Base-by-base conservation (phyloP, 768 basidiomycete genomes). In the Guyanaporus albipodus region DNA sequence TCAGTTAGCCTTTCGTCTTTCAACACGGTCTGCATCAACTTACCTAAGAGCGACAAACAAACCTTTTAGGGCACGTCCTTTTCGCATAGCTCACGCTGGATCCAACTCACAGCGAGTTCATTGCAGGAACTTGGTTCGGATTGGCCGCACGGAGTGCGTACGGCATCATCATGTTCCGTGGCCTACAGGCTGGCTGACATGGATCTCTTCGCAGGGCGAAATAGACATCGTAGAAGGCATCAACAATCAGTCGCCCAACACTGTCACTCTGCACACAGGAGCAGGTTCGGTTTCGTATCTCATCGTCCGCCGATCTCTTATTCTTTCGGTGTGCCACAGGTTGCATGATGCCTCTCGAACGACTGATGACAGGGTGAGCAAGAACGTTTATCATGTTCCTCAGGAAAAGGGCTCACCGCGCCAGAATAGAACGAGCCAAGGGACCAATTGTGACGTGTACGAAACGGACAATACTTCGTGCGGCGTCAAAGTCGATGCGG, bases 161-260 rank as follows among this genome's bases (percentile, higher is more conserved):
- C 4, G 4, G 8, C 15, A 5, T 21, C 17, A 4, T 26, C 6
- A 31, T 21, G 4, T 31, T 4, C 17, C 8, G 17, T 31, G 3
- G 12, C 3, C 17, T n/a, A 17, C 18, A 2, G 4, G 14, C 32
- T 38, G 18, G n/a, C n/a, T n/a, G n/a, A n/a, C n/a, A 50, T 14
- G 36, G 23, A 15, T 17, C 9, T 38, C 29, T 10, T 6, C 5
- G 32, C 19, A 66, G 63, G 64, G 66, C 17, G 66, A 67, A 44
- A 29, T 67, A 17, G 67, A 70, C 41, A 68, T 68, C 7, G 18
- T 70, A 9, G 68, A 69, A 31, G 70, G 69, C 9, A 52, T 71
- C 42, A 70, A 71, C 32, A 39, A 60, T 29, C 50, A 59, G 26
- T 32, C 49, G 9, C 55, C 65, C 0, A 47, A 71, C 23, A 31